Evolutionary conservation across 495 filamentous ascomycete species (phyloP), one percentile per base, ranked within the genome.

Genomic region (Penicillium canariense): DNA sequence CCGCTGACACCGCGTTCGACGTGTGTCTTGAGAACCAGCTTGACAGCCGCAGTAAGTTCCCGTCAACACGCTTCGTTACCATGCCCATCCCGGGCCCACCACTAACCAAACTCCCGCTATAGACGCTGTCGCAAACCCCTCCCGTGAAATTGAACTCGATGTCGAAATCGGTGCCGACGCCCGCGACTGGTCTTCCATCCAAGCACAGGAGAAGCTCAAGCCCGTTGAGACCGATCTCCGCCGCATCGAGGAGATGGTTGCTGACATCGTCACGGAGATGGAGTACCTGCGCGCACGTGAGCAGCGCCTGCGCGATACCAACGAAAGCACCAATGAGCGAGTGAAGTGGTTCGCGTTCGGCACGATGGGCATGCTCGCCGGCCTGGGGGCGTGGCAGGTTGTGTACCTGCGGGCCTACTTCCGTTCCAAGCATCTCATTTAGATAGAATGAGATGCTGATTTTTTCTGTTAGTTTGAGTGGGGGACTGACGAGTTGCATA

Each of bases 101-200:
- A 46, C 35, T 52, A 36, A 53, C 2, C 11, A 2, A 11, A 10
- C 18, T 47, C 23, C 9, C 7, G 22, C 17, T 28, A 53, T 64
- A 76, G 69, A 71, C 39, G 62, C 54, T 26, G 57, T 65, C 22
- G 68, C 78, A 43, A 85, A 86, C 70, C 87, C 87, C 42, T 63
- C 73, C 69, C 90, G 93, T 42, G 79, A 87, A 67, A 78, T 98
- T 61, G 94, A 97, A 73, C 90, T 98, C 61, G 94, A 98, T 68
- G 90, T 98, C 76, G 94, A 98, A 68, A 97, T 98, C 63, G 94
- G 94, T 56, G 94, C 94, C 74, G 94, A 98, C 65, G 94, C 94
- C 50, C 93, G 94, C 70, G 94, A 98, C 77, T 98, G 94, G 94
- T 90, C 87, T 49, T 91, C 89, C 59, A 92, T 97, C 66, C 95